Conservation (phyloP, 2,329 filamentous ascomycete species). For the Neocucurbitaria cava region DNA sequence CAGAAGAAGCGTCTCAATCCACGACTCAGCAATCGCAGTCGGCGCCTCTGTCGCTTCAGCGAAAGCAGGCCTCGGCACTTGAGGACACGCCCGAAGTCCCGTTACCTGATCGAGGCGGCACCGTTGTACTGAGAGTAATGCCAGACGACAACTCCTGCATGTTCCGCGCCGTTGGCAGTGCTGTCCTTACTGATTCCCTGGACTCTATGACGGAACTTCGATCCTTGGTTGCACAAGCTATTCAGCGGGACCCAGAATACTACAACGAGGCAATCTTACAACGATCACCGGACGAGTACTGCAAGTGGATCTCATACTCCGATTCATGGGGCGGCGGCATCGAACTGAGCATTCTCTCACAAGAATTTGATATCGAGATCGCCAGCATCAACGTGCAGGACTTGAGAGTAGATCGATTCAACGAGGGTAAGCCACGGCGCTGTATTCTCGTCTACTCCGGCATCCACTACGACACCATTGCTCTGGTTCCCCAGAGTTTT, state of each 20-base stretch:
- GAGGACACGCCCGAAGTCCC: conserved; percentile 68
- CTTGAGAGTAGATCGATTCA: conserved; percentile 74
- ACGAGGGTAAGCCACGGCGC: conserved; percentile 69
- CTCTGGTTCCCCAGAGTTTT: conserved; percentile 68
- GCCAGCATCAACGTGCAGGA: conserved; percentile 82
- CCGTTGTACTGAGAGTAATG: conserved; percentile 84
- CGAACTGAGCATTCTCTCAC: conserved; percentile 83
- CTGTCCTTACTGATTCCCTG: conserved; percentile 69
- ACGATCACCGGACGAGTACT: conserved; percentile 74
- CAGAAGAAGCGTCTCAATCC: conserved; percentile 16
- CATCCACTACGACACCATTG: conserved; percentile 92
- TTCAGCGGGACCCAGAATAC: conserved; percentile 73
- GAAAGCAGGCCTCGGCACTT: conserved; percentile 54
- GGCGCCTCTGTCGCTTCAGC: conserved; percentile 50
- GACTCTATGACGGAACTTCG: conserved; percentile 76
- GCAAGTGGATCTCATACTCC: conserved; percentile 77
- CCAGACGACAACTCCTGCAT: conserved; percentile 95
- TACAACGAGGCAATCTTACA: conserved; percentile 83
- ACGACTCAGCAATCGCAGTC: conserved; percentile 17
- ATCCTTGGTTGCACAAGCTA: conserved; percentile 78
- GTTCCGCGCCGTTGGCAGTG: conserved; percentile 86
- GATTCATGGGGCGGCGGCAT: conserved; percentile 92
- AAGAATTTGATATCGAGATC: conserved; percentile 86
- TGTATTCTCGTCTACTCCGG: conserved; percentile 89
- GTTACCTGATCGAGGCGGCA: conserved; percentile 63